Evolutionary conservation across 1,284 basidiomycete species (phyloP).

Genomic region (Amylostereum areolatum): DNA sequence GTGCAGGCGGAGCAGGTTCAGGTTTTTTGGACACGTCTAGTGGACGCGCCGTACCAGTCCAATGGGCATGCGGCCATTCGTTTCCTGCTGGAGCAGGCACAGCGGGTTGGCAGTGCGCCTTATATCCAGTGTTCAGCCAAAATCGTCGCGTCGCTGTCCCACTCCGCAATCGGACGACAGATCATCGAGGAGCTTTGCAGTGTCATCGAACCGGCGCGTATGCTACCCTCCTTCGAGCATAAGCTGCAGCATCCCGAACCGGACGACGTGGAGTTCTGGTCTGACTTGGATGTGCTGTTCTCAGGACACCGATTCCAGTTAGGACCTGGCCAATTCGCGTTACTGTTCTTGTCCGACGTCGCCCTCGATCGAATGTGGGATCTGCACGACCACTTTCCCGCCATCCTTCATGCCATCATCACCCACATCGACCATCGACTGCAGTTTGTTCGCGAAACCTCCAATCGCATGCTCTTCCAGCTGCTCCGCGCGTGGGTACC

Average conservation of each 20-base stretch:
- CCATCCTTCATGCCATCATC: constrained; percentile 78
- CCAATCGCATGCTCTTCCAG: constrained; percentile 75
- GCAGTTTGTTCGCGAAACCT: constrained; percentile 64
- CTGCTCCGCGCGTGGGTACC: constrained; percentile 74
- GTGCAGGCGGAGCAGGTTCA: constrained; percentile 79
- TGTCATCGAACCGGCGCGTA: constrained; percentile 79
- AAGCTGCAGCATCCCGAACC: constrained; percentile 62
- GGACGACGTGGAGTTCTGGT: constrained; percentile 69
- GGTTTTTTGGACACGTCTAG: constrained; percentile 76
- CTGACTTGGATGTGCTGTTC: constrained; percentile 69
- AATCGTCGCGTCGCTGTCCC: constrained; percentile 81
- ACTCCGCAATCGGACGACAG: constrained; percentile 67
- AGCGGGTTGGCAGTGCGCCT: constrained; percentile 73
- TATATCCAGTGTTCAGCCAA: constrained; percentile 80
- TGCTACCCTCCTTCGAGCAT: constrained; percentile 73
- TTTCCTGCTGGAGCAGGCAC: constrained; percentile 85
- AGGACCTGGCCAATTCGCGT: constrained; percentile 81
- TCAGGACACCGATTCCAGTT: constrained; percentile 65
- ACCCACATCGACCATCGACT: constrained; percentile 80
- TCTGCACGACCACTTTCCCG: constrained; percentile 62
- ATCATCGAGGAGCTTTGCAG: constrained; percentile 83
- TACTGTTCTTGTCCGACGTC: constrained; percentile 82
- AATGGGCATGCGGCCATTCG: constrained; percentile 80
- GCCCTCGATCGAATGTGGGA: constrained; percentile 79
- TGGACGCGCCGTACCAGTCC: constrained; percentile 60